phyloP scores from a whole-genome alignment of 148 eudicot species.

The Vaccinium corymbosum region DNA sequence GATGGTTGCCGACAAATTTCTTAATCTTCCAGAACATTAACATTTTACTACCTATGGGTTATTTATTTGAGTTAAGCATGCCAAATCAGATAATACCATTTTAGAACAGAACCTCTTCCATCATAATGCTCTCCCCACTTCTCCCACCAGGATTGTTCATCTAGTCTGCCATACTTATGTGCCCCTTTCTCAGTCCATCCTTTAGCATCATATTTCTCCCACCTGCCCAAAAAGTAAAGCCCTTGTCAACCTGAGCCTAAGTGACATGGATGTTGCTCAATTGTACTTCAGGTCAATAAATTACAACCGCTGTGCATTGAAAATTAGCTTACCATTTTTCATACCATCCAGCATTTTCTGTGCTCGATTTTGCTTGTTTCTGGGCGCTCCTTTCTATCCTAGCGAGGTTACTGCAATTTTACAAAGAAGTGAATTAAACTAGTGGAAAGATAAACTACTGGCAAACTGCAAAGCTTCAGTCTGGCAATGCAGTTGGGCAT shows the following conservation, averaged over 20 bases:
- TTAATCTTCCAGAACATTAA: neutral
- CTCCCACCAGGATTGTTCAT: conserved; percentile 99
- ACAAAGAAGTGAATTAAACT: conserved; percentile 7
- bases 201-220: conserved; percentile 99
- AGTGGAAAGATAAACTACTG: neutral
- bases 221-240: conserved; percentile 42
- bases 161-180: conserved; percentile 87
- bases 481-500: neutral
- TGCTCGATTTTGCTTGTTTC: conserved; percentile 95
- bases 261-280: neutral
- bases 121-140: conserved; percentile 98
- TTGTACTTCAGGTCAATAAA: neutral
- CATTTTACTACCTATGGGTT: neutral
- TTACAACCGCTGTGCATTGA: neutral
- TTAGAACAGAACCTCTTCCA: conserved; percentile 91
- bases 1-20: neutral
- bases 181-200: conserved; percentile 99
- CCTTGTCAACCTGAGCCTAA: neutral
- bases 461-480: neutral
- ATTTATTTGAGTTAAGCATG: neutral
- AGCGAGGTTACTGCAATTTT: conserved; percentile 74
- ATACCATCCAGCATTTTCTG: conserved; percentile 95
- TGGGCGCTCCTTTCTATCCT: conserved; percentile 91
- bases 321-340: conserved; percentile 71
- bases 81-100: conserved; percentile 53